A percentile compares a stretch with the other conserved stretches of the same genome.
These are phyloP conservation scores for Starmera dryadoides DNA, from an alignment of 805 yeast species.

Conservation along the genomic window DNA sequence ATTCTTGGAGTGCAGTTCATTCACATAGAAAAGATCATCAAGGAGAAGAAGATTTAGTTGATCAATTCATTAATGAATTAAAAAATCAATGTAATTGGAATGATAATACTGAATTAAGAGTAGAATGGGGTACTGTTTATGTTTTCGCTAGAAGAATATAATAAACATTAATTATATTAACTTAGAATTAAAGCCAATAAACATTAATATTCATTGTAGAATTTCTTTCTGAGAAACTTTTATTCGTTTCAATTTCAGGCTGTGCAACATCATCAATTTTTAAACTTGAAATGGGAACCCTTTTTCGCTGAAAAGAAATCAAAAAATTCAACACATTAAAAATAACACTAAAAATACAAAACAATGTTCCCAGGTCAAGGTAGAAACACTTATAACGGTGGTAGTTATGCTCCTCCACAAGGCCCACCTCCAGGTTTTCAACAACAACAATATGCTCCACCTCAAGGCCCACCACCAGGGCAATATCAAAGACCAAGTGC, in stretches of 20 bases:
- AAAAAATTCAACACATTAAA: background rate
- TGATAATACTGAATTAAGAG: constrained; percentile 31
- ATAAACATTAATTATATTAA: background rate
- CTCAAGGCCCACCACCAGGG: constrained; percentile 4
- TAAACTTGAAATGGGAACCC: background rate
- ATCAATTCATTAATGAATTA: constrained; percentile 36
- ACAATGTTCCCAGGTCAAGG: constrained; percentile 14
- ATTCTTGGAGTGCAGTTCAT: constrained; percentile 64
- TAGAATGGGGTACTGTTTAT: constrained; percentile 51
- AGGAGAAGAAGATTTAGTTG: constrained; percentile 39
- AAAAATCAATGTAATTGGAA: constrained; percentile 37
- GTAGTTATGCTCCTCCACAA: background rate
- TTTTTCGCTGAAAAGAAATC: background rate
- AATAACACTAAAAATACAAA: background rate
- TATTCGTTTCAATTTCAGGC: background rate
- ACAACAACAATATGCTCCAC: constrained; percentile 4
- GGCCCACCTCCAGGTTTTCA: constrained; percentile 1
- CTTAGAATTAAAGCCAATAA: too few relatives aligned
- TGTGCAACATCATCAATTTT: background rate
- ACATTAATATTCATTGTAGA: too few relatives aligned
- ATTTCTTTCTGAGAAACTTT: background rate
- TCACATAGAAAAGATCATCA: constrained; percentile 43
- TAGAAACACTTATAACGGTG: background rate
- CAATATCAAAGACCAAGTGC: constrained; percentile 12
- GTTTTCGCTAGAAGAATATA: constrained; percentile 33